Percentiles rank a stretch among this genome's conserved stretches.
Evolutionary conservation across 2,329 filamentous ascomycete genomes (phyloP).

Genomic region (Biscogniauxia marginata): DNA sequence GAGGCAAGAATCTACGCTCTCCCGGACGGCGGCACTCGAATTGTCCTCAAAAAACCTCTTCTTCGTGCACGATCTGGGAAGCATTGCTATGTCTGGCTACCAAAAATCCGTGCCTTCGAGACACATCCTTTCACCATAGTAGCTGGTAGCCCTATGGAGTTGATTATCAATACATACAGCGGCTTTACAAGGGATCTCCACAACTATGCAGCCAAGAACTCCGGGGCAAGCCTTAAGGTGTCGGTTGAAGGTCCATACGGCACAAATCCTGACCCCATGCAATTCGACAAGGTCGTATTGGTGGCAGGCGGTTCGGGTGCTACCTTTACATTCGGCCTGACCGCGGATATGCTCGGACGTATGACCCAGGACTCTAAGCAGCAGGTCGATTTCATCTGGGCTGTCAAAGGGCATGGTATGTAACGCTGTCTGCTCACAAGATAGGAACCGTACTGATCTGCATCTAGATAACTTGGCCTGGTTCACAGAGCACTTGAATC

Average conservation of each 20-base stretch:
- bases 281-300: constrained; percentile 56
- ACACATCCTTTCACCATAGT: constrained; percentile 66
- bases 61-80: constrained; percentile 49
- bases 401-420: constrained; percentile 46
- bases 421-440: neutral
- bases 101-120: constrained; percentile 53
- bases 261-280: constrained; percentile 48
- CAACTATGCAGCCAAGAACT: constrained; percentile 47
- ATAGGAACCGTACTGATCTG: constrained; percentile 8
- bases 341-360: constrained; percentile 44
- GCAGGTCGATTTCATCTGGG: constrained; percentile 49
- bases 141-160: constrained; percentile 51
- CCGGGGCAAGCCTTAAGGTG: constrained; percentile 47
- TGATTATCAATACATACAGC: constrained; percentile 56
- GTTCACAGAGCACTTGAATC: constrained; percentile 40
- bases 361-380: constrained; percentile 38
- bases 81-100: constrained; percentile 66
- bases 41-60: constrained; percentile 48
- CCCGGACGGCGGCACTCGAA: constrained; percentile 42
- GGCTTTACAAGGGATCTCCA: constrained; percentile 59
- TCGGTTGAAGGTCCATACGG: constrained; percentile 62
- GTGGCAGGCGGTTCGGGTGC: constrained; percentile 61
- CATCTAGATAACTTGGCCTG: constrained; percentile 35
- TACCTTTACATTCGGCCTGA: constrained; percentile 55
- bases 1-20: constrained; percentile 42